These are phyloP conservation scores for Calycina herbarum DNA, from an alignment of 2,329 filamentous ascomycete species.

Conservation along the genomic window DNA sequence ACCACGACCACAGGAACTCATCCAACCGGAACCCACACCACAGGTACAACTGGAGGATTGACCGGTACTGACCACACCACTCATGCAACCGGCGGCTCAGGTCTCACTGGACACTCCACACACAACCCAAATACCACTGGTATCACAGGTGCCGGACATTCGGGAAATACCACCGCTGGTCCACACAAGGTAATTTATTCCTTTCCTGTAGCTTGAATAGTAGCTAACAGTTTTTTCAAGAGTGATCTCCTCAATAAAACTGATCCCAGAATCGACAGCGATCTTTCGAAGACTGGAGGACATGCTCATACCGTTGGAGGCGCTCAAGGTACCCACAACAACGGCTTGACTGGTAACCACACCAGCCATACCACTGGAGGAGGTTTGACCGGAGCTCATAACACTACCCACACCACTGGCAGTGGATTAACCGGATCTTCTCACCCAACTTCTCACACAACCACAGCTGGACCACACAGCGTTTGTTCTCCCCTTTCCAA, in stretches of 20 bases:
- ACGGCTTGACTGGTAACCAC: neutral
- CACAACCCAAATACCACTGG: conserved; percentile 43
- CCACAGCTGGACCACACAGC: no score
- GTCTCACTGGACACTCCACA: conserved; percentile 9
- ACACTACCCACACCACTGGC: no score
- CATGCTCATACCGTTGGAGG: conserved; percentile 2
- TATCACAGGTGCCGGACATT: conserved; percentile 31
- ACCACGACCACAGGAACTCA: conserved; percentile 16
- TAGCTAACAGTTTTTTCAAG: neutral
- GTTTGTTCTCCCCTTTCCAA: no score
- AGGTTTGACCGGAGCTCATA: no score
- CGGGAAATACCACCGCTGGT: conserved; percentile 4
- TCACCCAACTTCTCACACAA: no score
- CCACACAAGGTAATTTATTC: conserved; percentile 8
- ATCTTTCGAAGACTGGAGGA: conserved; percentile 6
- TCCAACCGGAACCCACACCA: conserved; percentile 14
- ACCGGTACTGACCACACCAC: no score
- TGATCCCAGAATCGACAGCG: conserved; percentile 50
- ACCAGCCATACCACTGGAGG: no score
- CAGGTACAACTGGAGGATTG: neutral
- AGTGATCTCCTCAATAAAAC: conserved; percentile 45
- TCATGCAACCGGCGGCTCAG: neutral
- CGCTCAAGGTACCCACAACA: conserved; percentile 13
- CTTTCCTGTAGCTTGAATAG: no score
- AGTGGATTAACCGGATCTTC: no score